Evolutionary conservation across 352 stramenopile genomes (phyloP).

Genomic region (Discostella stelligera): DNA sequence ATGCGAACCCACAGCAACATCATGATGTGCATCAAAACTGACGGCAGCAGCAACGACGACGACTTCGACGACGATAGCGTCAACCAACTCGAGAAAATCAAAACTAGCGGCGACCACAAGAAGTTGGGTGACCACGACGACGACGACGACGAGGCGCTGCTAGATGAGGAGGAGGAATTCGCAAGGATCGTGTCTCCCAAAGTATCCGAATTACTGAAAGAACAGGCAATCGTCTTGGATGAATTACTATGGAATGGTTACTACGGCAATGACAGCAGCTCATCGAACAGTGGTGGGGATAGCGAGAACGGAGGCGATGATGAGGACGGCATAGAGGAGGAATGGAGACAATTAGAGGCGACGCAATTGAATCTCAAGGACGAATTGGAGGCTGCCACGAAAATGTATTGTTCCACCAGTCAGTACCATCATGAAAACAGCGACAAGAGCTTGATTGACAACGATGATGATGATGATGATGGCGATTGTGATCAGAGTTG

Average conservation of each 20-base stretch:
- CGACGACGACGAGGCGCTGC: conserved; percentile 10
- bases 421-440: conserved; percentile 15
- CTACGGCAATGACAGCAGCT: conserved; percentile 12
- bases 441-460: conserved; percentile 1
- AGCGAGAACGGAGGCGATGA: conserved; percentile 23
- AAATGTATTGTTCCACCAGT: conserved; percentile 22
- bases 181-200: conserved; percentile 46
- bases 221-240: conserved; percentile 50
- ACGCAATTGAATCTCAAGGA: conserved; percentile 45
- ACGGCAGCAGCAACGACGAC: background rate
- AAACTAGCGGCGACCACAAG: background rate
- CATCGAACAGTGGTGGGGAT: conserved; percentile 14
- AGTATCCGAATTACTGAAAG: conserved; percentile 51
- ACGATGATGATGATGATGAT: conserved; percentile 3
- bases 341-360: conserved; percentile 37
- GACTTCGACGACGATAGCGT: background rate
- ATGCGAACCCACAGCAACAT: background rate
- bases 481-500: conserved; percentile 10
- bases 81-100: conserved; percentile 1
- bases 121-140: conserved; percentile 29
- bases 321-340: conserved; percentile 35
- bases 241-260: conserved; percentile 23
- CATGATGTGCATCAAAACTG: background rate
- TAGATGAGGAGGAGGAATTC: conserved; percentile 26
- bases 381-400: conserved; percentile 43